Percentiles rank a stretch among this genome's conserved stretches.
Conservation (phyloP, 2,329 filamentous ascomycete genomes). For the Paramyrothecium sp. region DNA sequence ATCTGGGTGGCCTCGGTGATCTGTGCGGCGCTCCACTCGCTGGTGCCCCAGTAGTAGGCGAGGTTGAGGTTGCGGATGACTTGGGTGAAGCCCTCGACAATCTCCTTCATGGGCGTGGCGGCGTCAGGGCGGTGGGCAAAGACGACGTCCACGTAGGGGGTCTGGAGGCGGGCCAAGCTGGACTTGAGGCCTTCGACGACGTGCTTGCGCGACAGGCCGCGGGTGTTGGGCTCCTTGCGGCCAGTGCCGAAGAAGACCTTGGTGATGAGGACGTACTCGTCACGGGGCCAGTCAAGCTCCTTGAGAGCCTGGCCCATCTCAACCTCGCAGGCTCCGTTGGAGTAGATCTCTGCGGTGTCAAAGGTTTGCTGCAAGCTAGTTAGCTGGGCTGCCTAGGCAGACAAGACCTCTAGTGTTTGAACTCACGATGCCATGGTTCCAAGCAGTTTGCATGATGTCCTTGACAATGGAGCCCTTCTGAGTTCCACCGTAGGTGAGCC, state of each 20-base stretch:
- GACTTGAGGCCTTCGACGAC: constrained; percentile 50
- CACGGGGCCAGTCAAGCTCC: constrained; percentile 57
- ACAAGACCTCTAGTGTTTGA: neutral
- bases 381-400: neutral
- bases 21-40: constrained; percentile 66
- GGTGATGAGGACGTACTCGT: constrained; percentile 56
- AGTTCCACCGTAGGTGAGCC: constrained; percentile 43
- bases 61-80: constrained; percentile 23
- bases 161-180: constrained; percentile 19
- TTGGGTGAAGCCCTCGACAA: constrained; percentile 23
- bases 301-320: constrained; percentile 60
- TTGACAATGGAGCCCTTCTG: constrained; percentile 60
- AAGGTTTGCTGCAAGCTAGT: constrained; percentile 44
- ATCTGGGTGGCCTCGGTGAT: constrained; percentile 56
- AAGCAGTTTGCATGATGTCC: constrained; percentile 58
- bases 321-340: constrained; percentile 60
- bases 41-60: constrained; percentile 49
- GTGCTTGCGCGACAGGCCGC: constrained; percentile 64
- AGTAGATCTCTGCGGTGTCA: constrained; percentile 57
- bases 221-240: constrained; percentile 49
- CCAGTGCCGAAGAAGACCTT: constrained; percentile 26
- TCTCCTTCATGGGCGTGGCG: constrained; percentile 22
- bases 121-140: constrained; percentile 21
- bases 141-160: constrained; percentile 23
- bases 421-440: constrained; percentile 50